Evolutionary conservation across 192 early-diverging fungal genomes (phyloP).

Genomic region (Linnemannia hyalina): DNA sequence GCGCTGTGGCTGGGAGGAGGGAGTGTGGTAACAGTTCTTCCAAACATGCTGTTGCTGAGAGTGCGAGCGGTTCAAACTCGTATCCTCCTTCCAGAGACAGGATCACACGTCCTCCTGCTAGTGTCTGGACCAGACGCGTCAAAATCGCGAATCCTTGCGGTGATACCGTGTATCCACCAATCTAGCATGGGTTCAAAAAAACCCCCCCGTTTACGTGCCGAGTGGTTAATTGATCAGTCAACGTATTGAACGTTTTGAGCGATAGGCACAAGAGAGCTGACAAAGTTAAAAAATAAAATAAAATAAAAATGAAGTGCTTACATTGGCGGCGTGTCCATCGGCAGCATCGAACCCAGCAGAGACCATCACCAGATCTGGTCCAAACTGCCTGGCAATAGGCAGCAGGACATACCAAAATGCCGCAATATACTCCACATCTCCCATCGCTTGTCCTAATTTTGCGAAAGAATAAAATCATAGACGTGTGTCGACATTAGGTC

Average conservation of each 20-base stretch:
- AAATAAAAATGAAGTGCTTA: slow-evolving; percentile 32
- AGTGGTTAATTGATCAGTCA: background rate
- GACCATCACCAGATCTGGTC: slow-evolving; percentile 80
- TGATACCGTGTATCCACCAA: slow-evolving; percentile 77
- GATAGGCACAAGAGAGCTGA: background rate
- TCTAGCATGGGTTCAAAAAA: slow-evolving; percentile 25
- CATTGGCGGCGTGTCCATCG: slow-evolving; percentile 69
- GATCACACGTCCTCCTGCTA: slow-evolving; percentile 77
- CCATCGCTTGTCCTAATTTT: slow-evolving; percentile 62
- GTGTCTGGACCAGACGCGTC: slow-evolving; percentile 70
- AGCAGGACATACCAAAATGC: slow-evolving; percentile 77
- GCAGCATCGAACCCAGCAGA: slow-evolving; percentile 86
- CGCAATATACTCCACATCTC: slow-evolving; percentile 79
- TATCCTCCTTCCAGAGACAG: slow-evolving; percentile 75
- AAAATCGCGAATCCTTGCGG: slow-evolving; percentile 77
- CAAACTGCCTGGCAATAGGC: slow-evolving; percentile 79
- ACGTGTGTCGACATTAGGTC: too few relatives aligned
- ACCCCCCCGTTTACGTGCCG: too few relatives aligned
- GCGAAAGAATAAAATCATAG: background rate
- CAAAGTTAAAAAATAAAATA: too few relatives aligned
- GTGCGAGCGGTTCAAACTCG: slow-evolving; percentile 61
- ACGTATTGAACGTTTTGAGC: background rate
- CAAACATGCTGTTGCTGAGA: slow-evolving; percentile 57
- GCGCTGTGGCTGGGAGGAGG: slow-evolving; percentile 27
- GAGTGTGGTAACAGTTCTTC: slow-evolving; percentile 57